A percentile compares a stretch with the other conserved stretches of the same genome.
Evolutionary conservation across 441 rosid genomes (phyloP).

Genomic region (Gossypium davidsonii): DNA sequence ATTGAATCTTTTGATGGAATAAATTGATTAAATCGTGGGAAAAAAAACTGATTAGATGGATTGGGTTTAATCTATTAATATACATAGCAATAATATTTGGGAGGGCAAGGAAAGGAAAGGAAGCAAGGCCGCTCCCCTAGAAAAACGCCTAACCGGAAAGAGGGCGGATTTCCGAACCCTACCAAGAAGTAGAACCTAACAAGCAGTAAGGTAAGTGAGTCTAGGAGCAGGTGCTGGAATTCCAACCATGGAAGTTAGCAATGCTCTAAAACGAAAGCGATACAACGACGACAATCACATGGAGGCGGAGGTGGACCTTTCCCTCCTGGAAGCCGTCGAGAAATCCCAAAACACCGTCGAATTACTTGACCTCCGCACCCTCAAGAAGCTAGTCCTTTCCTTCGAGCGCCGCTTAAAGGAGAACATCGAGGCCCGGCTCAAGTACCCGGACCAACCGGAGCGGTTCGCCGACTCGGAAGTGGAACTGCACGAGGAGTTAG

Average conservation of each 20-base stretch:
- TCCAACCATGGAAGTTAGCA: conserved; percentile 8
- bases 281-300: conserved; percentile 19
- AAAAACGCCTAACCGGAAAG: background rate
- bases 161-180: background rate
- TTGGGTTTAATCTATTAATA: too few species aligned
- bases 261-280: conserved; percentile 14
- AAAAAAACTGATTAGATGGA: too few species aligned
- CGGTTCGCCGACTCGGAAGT: conserved; percentile 87
- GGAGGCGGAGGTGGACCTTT: conserved; percentile 36
- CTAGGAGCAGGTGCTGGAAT: background rate
- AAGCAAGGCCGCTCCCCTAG: background rate
- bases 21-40: too few species aligned
- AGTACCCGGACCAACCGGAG: conserved; percentile 85
- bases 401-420: conserved; percentile 95
- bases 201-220: background rate
- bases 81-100: background rate
- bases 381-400: conserved; percentile 81
- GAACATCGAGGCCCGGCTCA: conserved; percentile 93
- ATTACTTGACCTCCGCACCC: conserved; percentile 65
- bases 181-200: background rate
- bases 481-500: conserved; percentile 84
- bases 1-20: too few species aligned
- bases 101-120: background rate
- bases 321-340: conserved; percentile 87
- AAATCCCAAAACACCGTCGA: conserved; percentile 62